Evolutionary conservation across 1,284 basidiomycete species (phyloP).

Genomic region (Prillingera fragicola): DNA sequence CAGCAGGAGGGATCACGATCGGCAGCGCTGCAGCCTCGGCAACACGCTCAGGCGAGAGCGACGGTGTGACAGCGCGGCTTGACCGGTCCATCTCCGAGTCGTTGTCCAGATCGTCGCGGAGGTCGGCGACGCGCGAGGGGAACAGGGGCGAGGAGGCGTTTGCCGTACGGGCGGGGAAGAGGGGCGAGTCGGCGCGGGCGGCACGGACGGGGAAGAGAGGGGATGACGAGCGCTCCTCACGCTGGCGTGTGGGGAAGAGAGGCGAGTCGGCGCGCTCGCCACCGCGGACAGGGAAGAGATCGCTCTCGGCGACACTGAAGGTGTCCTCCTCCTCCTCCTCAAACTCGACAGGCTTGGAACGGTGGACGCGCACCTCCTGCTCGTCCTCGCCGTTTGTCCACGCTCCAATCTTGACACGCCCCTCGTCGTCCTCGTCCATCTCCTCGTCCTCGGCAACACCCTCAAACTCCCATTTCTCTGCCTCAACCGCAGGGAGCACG

Average conservation of each 20-base stretch:
- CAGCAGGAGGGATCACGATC: too few relatives aligned
- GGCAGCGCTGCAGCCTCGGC: neutral
- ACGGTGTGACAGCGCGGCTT: conserved; percentile 4
- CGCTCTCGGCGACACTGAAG: conserved; percentile 1
- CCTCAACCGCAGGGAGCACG: neutral
- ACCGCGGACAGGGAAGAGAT: conserved; percentile 2
- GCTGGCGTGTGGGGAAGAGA: conserved; percentile 6
- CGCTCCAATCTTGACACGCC: conserved; percentile 4
- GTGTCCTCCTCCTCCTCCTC: conserved; percentile 3
- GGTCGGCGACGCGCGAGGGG: conserved; percentile 4
- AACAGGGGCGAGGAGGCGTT: conserved; percentile 16
- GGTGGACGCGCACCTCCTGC: conserved; percentile 2
- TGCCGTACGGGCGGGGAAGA: conserved; percentile 15
- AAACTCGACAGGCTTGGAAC: neutral
- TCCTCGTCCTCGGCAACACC: conserved; percentile 4
- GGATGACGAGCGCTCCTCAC: conserved; percentile 3
- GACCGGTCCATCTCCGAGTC: neutral
- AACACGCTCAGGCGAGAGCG: conserved; percentile 5
- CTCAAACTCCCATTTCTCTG: conserved; percentile 9
- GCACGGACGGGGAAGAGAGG: conserved; percentile 12
- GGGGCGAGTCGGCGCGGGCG: conserved; percentile 8
- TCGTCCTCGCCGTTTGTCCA: conserved; percentile 9
- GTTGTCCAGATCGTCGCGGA: neutral
- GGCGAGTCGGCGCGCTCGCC: conserved; percentile 5
- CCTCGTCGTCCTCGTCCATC: neutral